These are phyloP conservation scores for Talaromyces sp. DNA, from an alignment of 2,329 filamentous ascomycete species.

Conservation along the genomic window DNA sequence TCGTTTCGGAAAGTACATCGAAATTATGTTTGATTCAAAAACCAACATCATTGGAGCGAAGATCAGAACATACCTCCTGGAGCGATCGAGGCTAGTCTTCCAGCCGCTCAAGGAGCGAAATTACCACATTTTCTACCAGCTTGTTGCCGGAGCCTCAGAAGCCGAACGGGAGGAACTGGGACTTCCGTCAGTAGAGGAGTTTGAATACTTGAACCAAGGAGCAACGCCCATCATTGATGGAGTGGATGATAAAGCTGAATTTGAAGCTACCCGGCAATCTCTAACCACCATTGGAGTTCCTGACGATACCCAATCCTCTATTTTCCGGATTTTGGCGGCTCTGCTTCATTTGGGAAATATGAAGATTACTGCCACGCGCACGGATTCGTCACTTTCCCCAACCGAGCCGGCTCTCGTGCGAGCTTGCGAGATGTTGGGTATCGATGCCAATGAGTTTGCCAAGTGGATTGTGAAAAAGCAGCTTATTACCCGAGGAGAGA, in stretches of 20 bases:
- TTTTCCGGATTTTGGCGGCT: conserved; percentile 86
- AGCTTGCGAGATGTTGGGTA: conserved; percentile 80
- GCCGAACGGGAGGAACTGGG: conserved; percentile 74
- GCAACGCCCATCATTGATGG: conserved; percentile 86
- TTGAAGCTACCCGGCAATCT: conserved; percentile 79
- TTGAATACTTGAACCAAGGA: conserved; percentile 94
- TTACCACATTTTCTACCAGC: conserved; percentile 98
- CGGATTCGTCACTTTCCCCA: conserved; percentile 75
- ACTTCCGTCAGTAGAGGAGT: conserved; percentile 79
- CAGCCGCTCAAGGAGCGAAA: conserved; percentile 97
- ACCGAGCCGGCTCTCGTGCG: conserved; percentile 76
- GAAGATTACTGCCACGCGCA: conserved; percentile 86
- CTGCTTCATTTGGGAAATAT: conserved; percentile 93
- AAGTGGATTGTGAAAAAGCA: conserved; percentile 99
- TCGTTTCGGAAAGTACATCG: conserved; percentile 98
- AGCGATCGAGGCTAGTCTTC: conserved; percentile 93
- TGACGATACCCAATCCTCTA: conserved; percentile 67
- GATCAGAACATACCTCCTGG: conserved; percentile 91
- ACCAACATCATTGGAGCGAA: conserved; percentile 97
- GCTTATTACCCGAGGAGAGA: conserved; percentile 89
- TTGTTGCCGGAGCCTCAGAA: conserved; percentile 86
- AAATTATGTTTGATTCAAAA: conserved; percentile 96
- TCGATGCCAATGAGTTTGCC: conserved; percentile 78
- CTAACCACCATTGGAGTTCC: conserved; percentile 82
- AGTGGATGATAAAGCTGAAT: conserved; percentile 93